Evolutionary conservation across 2,329 filamentous ascomycete genomes (phyloP), one percentile per base, ranked within the genome.

Genomic region (Hawksworthiomyces lignivorus): DNA sequence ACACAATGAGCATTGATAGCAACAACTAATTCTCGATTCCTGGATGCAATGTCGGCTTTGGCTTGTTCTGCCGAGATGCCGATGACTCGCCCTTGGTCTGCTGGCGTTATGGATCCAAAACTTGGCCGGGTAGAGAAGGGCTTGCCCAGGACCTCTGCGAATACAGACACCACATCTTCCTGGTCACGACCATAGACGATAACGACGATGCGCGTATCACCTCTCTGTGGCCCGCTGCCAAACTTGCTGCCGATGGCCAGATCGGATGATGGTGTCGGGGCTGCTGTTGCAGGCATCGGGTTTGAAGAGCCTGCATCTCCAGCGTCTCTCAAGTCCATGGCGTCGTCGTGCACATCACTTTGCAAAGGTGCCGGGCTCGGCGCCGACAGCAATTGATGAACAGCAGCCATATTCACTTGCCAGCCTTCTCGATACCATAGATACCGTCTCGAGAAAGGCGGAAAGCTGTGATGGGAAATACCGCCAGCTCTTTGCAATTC

Each of bases 101-200:
- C 65, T 38, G 62, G 53, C 50, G 67, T 67, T 52, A 80, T 67
- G 34, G 73, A 63, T 47, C 68, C 63, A 59, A 84, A 70, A 42
- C 71, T 65, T 24, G 67, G 60, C 40, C 75, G 75, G 32, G 82
- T 66, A 45, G 72, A 74, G 62, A 75, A 82, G 17, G 81, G 75
- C 57, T 88, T 86, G 12, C 87, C 86, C 31, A 92, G 64, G 7
- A 90, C 81, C 54, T 90, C 84, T 20, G 86, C 85, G 52, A 89
- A 84, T 26, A 85, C 67, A 18, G 77, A 75, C 21, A 89, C 78
- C 48, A 92, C 85, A 30, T 74, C 72, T 46, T 89, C 82, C 58
- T 90, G 84, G 15, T 77, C 81, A 18, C 69, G 68, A 10, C 82
- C 79, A 59, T 82, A 87, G 15, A 90, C 62, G 46, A 92, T 77